Base-by-base conservation (phyloP, 495 filamentous ascomycete genomes). In the Aspergillus kassunensis region DNA sequence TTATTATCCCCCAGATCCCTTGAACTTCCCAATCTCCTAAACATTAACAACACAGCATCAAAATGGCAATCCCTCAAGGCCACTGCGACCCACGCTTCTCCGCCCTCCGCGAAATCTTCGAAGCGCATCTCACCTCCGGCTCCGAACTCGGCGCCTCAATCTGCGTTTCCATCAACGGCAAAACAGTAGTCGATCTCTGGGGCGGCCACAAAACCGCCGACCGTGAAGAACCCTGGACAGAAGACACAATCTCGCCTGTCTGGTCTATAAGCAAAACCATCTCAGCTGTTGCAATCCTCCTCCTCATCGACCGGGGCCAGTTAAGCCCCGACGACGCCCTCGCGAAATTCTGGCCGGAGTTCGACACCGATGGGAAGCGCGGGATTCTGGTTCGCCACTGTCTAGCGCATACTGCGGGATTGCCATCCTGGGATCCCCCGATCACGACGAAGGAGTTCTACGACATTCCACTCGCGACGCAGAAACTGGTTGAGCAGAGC, bases 281-380 rank as follows among this genome's bases (percentile, higher is more conserved):
- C 48, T 66, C 62, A 25, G 64, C 56, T 21, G 57, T 78, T 1
- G 69, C 72, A 0, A 58, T 64, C 2, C 58, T 71, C 12, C 51
- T 68, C 23, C 67, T 78, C 9, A 53, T 71, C 33, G 68, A 74
- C 41, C 64, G 71, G 7, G 73, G 71, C n/a, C 53, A 61, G 1
- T 53, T 78, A 9, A 63, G 72, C 44, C 57, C 58, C 1, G 43
- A 71, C 27, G 73, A 64, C 23, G 64, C 65, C 6, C 70, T 75
- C 0, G 54, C 65, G 2, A 70, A 58, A 11, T 72, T 75, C 60
- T 78, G 75, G 75, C 73, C 75, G 1, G 75, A 74, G 24, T 76
- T 78, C 41, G 62, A 58, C 24, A 64, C 51, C 27, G 65, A 70
- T 30, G 72, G 70, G n/a, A 74, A 74, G 19, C 64, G 71, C 23